Percentiles rank a stretch among this genome's conserved stretches.
Evolutionary conservation across 805 yeast species (phyloP).

Genomic region (Kodamaea jinghongensis): DNA sequence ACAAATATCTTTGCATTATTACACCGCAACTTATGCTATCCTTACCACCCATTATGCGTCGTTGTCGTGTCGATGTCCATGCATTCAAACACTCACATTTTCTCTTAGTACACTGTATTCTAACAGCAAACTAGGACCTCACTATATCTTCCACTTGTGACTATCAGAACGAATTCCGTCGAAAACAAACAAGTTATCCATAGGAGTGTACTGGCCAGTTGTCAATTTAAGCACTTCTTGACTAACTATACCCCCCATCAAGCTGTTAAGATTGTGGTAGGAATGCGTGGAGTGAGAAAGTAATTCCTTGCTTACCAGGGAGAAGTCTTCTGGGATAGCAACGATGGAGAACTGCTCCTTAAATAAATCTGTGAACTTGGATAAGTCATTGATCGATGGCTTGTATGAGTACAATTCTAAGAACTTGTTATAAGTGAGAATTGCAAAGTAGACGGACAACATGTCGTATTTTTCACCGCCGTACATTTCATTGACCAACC

Average conservation of each 20-base stretch:
- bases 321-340: slow-evolving; percentile 17
- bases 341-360: slow-evolving; percentile 14
- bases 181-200: slow-evolving; percentile 65
- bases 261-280: slow-evolving; percentile 59
- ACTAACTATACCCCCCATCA: slow-evolving; percentile 81
- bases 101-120: background rate
- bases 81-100: background rate
- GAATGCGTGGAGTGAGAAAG: slow-evolving; percentile 40
- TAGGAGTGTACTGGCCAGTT: slow-evolving; percentile 78
- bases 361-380: slow-evolving; percentile 19
- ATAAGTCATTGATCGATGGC: slow-evolving; percentile 23
- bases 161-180: slow-evolving; percentile 66
- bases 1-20: too few relatives aligned
- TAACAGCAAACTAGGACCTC: background rate
- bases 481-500: slow-evolving; percentile 13
- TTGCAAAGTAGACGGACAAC: slow-evolving; percentile 41
- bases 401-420: slow-evolving; percentile 11
- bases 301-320: slow-evolving; percentile 23
- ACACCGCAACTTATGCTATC: background rate
- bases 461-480: slow-evolving; percentile 14
- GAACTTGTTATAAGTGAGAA: slow-evolving; percentile 33
- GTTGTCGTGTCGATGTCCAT: background rate
- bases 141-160: slow-evolving; percentile 35
- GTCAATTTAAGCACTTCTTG: slow-evolving; percentile 79
- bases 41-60: background rate